Evolutionary conservation across 2,329 filamentous ascomycete genomes (phyloP).

Genomic region (Hypoxylon sp.): DNA sequence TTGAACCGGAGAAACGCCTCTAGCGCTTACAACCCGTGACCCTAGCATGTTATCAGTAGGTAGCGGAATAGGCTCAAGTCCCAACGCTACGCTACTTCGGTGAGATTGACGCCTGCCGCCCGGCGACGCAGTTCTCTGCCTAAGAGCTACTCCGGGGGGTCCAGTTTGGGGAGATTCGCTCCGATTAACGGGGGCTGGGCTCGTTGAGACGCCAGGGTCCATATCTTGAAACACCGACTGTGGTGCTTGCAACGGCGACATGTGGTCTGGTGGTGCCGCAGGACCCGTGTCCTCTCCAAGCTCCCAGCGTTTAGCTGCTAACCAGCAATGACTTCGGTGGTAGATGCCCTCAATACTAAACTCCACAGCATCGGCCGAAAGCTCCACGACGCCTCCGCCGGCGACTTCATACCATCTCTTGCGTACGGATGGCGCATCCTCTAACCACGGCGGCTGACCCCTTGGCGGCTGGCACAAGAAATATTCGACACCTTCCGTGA

Average conservation of each 20-base stretch:
- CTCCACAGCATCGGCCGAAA: constrained; percentile 72
- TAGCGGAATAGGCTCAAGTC: constrained; percentile 53
- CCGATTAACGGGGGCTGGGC: constrained; percentile 47
- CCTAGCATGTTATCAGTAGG: constrained; percentile 44
- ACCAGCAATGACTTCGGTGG: constrained; percentile 56
- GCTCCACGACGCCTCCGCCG: constrained; percentile 72
- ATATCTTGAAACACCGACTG: constrained; percentile 54
- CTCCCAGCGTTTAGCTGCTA: constrained; percentile 56
- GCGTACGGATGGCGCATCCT: constrained; percentile 73
- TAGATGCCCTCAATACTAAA: constrained; percentile 57
- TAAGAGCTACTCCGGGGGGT: constrained; percentile 50
- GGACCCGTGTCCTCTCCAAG: constrained; percentile 47
- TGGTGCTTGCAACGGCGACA: constrained; percentile 53
- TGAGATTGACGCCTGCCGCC: constrained; percentile 48
- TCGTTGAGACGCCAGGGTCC: constrained; percentile 47
- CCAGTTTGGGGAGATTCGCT: constrained; percentile 51
- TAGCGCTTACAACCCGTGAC: constrained; percentile 50
- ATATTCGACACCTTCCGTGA: constrained; percentile 82
- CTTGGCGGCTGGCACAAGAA: constrained; percentile 84
- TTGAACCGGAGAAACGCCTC: constrained; percentile 46
- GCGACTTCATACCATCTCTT: constrained; percentile 83
- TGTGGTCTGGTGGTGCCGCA: constrained; percentile 45
- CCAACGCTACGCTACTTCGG: constrained; percentile 54
- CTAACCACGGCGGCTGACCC: constrained; percentile 80
- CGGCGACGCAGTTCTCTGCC: constrained; percentile 49